Evolutionary conservation across 345 rosid genomes (phyloP), one percentile per base, ranked within the genome.

Genomic region (Eucalyptus cladocalyx): DNA sequence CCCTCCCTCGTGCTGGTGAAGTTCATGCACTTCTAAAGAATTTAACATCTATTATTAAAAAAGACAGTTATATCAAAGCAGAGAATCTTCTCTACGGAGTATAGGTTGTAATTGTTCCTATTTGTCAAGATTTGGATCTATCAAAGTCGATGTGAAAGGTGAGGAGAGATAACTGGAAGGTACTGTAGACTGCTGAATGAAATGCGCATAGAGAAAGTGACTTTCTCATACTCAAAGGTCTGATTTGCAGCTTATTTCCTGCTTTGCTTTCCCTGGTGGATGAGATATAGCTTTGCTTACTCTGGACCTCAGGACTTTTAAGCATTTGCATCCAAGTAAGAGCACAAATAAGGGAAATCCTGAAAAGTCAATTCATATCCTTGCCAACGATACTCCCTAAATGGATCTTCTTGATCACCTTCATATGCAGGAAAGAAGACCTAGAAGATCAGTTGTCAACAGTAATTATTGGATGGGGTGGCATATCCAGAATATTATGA

Each of bases 1-100:
- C 95, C 90, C 97, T 95, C 92, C 91, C 95, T 89, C 56, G 88
- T 88, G 93, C 93, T 72, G 91, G 49, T 76, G 90, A 88, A 80
- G 93, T 95, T 87, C 93, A 87, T 14, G 86, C 87, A n/a, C 62
- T 92, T 89, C 88, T 96, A 92, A 92, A 89, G 88, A 90, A 95
- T 92, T 91, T 95, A 86, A 92, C 91, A 26, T 89, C 88, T 54
- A 49, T 89, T 87, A 94, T 92, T 94, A 92, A 89, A 90, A 91
- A 92, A 54, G 91, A 93, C 37, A 51, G 43, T 48, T 42, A 80
- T 47, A 49, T 37, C 80, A 88, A 89, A 81, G 48, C 51, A 9
- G 89, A 89, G 48, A 24, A 53, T 90, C 42, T 34, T 48, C 81
- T 90, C 58, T 28, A 51, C 60, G 89, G 85, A 40, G 69, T 43